Percentiles rank a stretch among this genome's conserved stretches.
Conservation (phyloP, 306 rosid species). For the Ochetophila trinervis region DNA sequence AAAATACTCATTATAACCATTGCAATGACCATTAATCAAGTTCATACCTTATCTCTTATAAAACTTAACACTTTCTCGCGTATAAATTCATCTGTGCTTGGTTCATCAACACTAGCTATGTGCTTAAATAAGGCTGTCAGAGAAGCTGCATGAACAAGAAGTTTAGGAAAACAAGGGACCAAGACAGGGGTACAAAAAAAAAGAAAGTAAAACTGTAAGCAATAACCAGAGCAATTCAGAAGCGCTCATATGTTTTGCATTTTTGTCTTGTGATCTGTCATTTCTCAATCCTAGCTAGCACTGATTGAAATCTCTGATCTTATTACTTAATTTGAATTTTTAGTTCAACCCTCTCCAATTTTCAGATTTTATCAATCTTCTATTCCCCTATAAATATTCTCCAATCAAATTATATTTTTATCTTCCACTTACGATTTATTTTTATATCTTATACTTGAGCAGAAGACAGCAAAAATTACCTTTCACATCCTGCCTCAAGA, state of each 20-base stretch:
- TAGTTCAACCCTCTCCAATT: too few species aligned
- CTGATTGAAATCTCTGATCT: too few species aligned
- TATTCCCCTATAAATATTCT: too few species aligned
- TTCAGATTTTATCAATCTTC: too few species aligned
- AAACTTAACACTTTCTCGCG: constrained; percentile 90
- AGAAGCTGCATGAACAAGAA: constrained; percentile 65
- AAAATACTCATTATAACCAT: constrained; percentile 4
- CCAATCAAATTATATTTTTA: too few species aligned
- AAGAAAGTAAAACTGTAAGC: too few species aligned
- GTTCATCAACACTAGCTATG: constrained; percentile 76
- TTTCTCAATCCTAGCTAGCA: too few species aligned
- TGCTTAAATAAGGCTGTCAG: constrained; percentile 94
- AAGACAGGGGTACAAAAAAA: too few species aligned
- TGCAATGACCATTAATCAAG: constrained; percentile 8
- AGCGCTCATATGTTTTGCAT: too few species aligned
- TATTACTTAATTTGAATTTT: too few species aligned
- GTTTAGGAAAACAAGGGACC: background rate
- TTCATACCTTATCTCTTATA: constrained; percentile 81
- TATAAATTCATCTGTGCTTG: constrained; percentile 59
- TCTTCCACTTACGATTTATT: background rate
- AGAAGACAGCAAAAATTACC: constrained; percentile 42
- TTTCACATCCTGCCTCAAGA: constrained; percentile 93
- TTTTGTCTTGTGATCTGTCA: too few species aligned
- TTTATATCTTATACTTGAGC: background rate
- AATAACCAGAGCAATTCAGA: too few species aligned